phyloP scores from a whole-genome alignment of 306 rosid species.

The Malus sieversii region DNA sequence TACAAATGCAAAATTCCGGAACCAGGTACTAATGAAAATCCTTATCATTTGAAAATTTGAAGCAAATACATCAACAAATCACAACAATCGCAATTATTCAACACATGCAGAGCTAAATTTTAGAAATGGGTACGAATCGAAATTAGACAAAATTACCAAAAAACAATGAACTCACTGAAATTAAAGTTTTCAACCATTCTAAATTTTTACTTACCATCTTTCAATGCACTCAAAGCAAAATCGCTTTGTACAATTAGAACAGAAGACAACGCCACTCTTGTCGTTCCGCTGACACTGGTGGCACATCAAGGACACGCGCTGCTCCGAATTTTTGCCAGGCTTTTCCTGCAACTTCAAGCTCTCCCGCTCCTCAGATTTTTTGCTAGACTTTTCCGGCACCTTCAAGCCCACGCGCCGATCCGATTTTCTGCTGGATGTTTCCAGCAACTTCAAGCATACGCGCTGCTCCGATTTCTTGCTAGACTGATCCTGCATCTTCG shows the following conservation, averaged over 20 bases:
- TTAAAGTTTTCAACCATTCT: background rate
- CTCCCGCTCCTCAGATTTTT: too few species aligned
- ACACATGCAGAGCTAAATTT: background rate
- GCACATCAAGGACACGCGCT: slow-evolving; percentile 57
- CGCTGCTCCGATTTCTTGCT: too few species aligned
- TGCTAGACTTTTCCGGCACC: too few species aligned
- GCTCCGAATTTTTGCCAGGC: slow-evolving; percentile 21
- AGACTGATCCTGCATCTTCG: too few species aligned
- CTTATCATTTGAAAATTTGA: too few species aligned
- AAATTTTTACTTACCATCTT: slow-evolving; percentile 32
- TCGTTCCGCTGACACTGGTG: slow-evolving; percentile 68
- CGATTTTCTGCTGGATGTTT: too few species aligned
- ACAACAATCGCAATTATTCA: background rate
- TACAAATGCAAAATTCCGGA: background rate
- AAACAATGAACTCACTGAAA: background rate
- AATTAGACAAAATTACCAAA: background rate
- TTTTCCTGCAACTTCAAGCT: too few species aligned
- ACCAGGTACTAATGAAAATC: too few species aligned
- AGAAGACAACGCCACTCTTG: slow-evolving; percentile 50
- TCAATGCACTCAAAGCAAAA: slow-evolving; percentile 50
- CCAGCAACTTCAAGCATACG: too few species aligned
- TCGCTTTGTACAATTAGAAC: slow-evolving; percentile 44
- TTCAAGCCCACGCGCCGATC: too few species aligned
- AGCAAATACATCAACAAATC: too few species aligned
- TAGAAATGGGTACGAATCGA: background rate